phyloP scores from a whole-genome alignment of 768 basidiomycete genomes.

The Leccinum aurantiacum region DNA sequence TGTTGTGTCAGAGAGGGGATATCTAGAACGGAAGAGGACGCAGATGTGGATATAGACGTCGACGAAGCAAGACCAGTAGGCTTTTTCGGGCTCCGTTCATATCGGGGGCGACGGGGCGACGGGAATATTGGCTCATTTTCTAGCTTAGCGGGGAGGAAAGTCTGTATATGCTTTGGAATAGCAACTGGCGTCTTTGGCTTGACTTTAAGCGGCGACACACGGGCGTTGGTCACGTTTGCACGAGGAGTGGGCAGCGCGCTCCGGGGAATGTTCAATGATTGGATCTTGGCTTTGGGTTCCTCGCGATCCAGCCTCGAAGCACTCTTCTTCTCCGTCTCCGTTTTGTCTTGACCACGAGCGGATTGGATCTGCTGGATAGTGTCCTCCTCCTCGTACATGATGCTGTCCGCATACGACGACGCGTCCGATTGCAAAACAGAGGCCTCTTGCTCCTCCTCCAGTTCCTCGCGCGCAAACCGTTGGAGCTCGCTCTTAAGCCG shows the following conservation, averaged over 20 bases:
- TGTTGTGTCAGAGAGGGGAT: conserved; percentile 49
- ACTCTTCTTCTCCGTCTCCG: conserved; percentile 34
- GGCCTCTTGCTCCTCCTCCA: conserved; percentile 25
- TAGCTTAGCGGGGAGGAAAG: conserved; percentile 67
- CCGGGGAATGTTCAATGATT: conserved; percentile 32
- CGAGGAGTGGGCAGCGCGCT: conserved; percentile 36
- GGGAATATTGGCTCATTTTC: conserved; percentile 55
- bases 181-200: conserved; percentile 59
- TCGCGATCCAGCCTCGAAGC: conserved; percentile 45
- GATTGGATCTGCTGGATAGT: conserved; percentile 25
- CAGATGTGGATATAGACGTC: conserved; percentile 29
- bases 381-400: conserved; percentile 32
- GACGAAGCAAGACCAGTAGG: conserved; percentile 10
- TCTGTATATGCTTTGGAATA: conserved; percentile 51
- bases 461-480: conserved; percentile 43
- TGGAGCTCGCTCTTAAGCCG: conserved; percentile 64
- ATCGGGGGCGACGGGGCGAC: conserved; percentile 37
- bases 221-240: conserved; percentile 31
- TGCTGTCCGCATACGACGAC: conserved; percentile 26
- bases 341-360: conserved; percentile 46
- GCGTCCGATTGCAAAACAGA: conserved; percentile 17
- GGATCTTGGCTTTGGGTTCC: conserved; percentile 52
- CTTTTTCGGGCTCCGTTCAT: conserved; percentile 31
- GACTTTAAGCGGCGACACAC: conserved; percentile 52
- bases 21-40: conserved; percentile 39